Evolutionary conservation across 2,329 filamentous ascomycete species (phyloP), one percentile per base, ranked within the genome.

Genomic region (Coccinonectria pachysandricola): DNA sequence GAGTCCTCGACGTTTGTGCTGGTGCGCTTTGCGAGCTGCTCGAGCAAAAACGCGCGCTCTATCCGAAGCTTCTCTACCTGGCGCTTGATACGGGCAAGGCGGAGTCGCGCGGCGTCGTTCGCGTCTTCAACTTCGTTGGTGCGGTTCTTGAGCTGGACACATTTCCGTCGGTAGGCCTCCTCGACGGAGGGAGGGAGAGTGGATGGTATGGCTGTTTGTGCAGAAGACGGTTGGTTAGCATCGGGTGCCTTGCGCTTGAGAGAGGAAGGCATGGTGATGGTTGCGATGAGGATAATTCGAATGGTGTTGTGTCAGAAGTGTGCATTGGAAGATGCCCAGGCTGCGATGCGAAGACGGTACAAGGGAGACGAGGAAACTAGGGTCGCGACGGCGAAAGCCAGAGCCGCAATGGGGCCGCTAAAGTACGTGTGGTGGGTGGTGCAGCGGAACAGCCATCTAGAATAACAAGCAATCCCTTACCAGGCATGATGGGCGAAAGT

Each of bases 151-250:
- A 98, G 72, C 45, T 92, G 82, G 51, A 95, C 85, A 56, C 88
- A 96, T 73, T 98, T 96, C 39, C 84, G 75, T 47, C 91, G 86
- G 59, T 96, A 98, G 26, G 88, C 87, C 53, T 88, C 80, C 58
- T 98, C 88, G 37, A 96, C 86, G 10, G 86, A 93, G 10, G 91
- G 88, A 12, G 88, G 85, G 4, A 80, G 64, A 20, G 72, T 58
- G 10, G 74, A 71, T 15, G 72, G 72, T 28, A 71, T 62, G 35
- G 61, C 59, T 53, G 47, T 42, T 39, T 53, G 56, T 44, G 36
- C 33, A 26, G 24, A 36, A 38, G 32, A 32, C 36, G 42, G 31
- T 28, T 42, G 36, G 47, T 62, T 51, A 58, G 53, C 46, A 43
- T 54, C 49, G 29, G 49, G 40, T 27, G 45, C 40, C 36, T 50